Evolutionary conservation across 768 basidiomycete genomes (phyloP).

Genomic region (Lactifluus pinguis): DNA sequence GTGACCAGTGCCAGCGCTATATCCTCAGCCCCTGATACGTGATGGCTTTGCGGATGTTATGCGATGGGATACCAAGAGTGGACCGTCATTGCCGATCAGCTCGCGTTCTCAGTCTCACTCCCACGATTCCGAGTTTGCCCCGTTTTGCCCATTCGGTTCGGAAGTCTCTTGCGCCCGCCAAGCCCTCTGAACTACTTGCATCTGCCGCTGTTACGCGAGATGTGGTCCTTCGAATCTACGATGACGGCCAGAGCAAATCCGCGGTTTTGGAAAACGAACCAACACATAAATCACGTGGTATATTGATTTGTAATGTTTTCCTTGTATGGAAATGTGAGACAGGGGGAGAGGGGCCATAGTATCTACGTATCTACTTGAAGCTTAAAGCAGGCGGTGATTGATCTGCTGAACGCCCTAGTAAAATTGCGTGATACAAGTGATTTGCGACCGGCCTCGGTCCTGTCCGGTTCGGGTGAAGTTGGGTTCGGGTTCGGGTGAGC

Average conservation of each 20-base stretch:
- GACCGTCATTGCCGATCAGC: constrained; percentile 32
- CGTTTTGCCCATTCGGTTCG: constrained; percentile 53
- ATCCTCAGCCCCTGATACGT: constrained; percentile 24
- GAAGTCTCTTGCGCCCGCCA: constrained; percentile 49
- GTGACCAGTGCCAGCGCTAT: constrained; percentile 4
- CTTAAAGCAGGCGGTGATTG: too few relatives aligned
- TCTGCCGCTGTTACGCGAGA: constrained; percentile 55
- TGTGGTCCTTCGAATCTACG: constrained; percentile 83
- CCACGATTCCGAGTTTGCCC: constrained; percentile 1
- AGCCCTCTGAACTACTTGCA: constrained; percentile 33
- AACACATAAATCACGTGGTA: too few relatives aligned
- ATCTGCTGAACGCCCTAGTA: too few relatives aligned
- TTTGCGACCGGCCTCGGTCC: too few relatives aligned
- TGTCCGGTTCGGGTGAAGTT: too few relatives aligned
- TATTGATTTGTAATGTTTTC: too few relatives aligned
- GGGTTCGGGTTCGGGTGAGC: too few relatives aligned
- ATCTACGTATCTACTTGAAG: too few relatives aligned
- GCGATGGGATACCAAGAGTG: constrained; percentile 40
- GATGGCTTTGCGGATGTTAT: constrained; percentile 63
- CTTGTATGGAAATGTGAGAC: too few relatives aligned
- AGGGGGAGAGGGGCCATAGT: too few relatives aligned
- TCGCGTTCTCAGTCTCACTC: constrained; percentile 22
- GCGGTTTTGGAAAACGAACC: too few relatives aligned
- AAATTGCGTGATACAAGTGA: too few relatives aligned
- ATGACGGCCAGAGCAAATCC: constrained; percentile 57